Evolutionary conservation across 2,329 filamentous ascomycete species (phyloP).

Genomic region (Waltergamsia citrina): DNA sequence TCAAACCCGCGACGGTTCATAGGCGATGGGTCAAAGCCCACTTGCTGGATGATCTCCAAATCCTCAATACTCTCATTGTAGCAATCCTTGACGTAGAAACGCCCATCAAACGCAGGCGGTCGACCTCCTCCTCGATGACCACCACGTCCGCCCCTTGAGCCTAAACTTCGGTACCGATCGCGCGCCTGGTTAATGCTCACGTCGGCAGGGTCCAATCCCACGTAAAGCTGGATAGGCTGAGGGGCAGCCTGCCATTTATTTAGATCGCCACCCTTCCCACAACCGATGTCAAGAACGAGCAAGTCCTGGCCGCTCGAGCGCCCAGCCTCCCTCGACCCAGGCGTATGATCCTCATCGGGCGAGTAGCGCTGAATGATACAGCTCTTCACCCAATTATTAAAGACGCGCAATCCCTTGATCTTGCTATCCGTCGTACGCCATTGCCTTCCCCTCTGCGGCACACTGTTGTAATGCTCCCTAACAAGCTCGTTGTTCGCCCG

Average conservation of each 20-base stretch:
- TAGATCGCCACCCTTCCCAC: constrained; percentile 91
- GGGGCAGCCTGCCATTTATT: constrained; percentile 94
- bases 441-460: constrained; percentile 85
- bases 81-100: constrained; percentile 88
- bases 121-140: constrained; percentile 32
- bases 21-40: constrained; percentile 76
- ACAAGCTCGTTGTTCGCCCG: constrained; percentile 72
- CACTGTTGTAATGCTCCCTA: constrained; percentile 88
- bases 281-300: constrained; percentile 86
- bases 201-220: constrained; percentile 88
- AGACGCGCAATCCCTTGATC: constrained; percentile 87
- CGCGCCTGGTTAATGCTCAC: constrained; percentile 85
- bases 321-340: constrained; percentile 46
- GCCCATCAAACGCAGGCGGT: constrained; percentile 61
- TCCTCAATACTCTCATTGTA: constrained; percentile 78
- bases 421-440: constrained; percentile 91
- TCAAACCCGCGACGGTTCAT: constrained; percentile 78
- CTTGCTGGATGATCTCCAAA: constrained; percentile 70
- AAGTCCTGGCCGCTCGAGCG: constrained; percentile 49
- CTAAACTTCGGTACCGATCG: constrained; percentile 72
- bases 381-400: constrained; percentile 99
- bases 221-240: constrained; percentile 85
- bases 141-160: constrained; percentile 44
- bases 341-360: constrained; percentile 63
- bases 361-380: constrained; percentile 96